Percentiles rank a stretch among this genome's conserved stretches.
Evolutionary conservation across 1,139 yeast genomes (phyloP).

Genomic region (Sugiyamaella castrensis): DNA sequence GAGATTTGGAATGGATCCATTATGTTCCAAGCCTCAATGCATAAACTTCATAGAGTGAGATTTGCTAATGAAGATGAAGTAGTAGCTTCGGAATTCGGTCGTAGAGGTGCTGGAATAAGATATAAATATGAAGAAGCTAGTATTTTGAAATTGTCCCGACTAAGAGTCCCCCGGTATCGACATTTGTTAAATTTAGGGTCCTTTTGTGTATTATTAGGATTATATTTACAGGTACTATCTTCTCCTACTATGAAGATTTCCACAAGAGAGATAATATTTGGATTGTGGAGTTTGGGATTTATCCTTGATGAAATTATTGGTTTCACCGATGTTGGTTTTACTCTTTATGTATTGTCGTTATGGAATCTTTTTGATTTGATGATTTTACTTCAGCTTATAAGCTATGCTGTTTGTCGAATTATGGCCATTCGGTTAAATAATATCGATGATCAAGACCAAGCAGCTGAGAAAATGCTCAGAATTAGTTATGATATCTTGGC

Average conservation of each 20-base stretch:
- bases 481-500: constrained; percentile 45
- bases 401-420: constrained; percentile 30
- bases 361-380: constrained; percentile 42
- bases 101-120: constrained; percentile 40
- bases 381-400: constrained; percentile 33
- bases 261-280: constrained; percentile 33
- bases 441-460: constrained; percentile 12
- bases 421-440: constrained; percentile 22
- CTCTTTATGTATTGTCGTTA: constrained; percentile 39
- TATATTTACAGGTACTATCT: constrained; percentile 36
- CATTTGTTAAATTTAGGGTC: constrained; percentile 43
- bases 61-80: constrained; percentile 32
- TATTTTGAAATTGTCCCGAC: constrained; percentile 39
- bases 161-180: constrained; percentile 41
- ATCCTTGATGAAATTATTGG: constrained; percentile 40
- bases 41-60: constrained; percentile 38
- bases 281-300: constrained; percentile 40
- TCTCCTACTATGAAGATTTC: constrained; percentile 25
- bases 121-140: constrained; percentile 39
- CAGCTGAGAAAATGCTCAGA: constrained; percentile 26
- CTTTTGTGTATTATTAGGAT: constrained; percentile 36
- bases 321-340: constrained; percentile 38
- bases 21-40: constrained; percentile 41
- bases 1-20: constrained; percentile 55
- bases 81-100: constrained; percentile 29